Conservation (phyloP, 805 yeast species). For the Candida coquimbonensis region DNA sequence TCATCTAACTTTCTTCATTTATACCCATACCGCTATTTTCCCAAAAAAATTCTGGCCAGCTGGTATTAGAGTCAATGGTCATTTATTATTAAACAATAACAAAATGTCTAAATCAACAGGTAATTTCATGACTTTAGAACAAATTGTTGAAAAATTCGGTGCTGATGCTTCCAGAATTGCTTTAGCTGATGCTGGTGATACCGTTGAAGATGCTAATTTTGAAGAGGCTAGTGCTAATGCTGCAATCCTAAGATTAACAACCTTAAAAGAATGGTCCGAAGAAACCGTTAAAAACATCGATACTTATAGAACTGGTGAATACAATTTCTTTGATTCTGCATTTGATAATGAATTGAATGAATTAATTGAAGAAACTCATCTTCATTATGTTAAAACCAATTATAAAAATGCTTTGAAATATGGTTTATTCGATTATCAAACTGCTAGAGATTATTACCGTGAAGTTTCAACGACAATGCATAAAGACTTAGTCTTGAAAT, state of each 20-base stretch:
- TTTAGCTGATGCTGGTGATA: conserved; percentile 96
- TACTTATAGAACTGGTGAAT: conserved; percentile 46
- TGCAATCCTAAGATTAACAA: conserved; percentile 87
- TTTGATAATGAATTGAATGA: conserved; percentile 91
- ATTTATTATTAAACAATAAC: conserved; percentile 87
- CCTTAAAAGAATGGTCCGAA: conserved; percentile 94
- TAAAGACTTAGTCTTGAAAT: conserved; percentile 69
- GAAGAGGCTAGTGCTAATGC: conserved; percentile 97
- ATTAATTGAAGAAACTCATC: conserved; percentile 66
- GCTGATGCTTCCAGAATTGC: conserved; percentile 98
- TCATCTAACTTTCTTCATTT: conserved; percentile 93
- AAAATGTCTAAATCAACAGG: conserved; percentile 99
- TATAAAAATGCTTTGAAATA: conserved; percentile 85
- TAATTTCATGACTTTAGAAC: conserved; percentile 86
- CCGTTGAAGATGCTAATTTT: conserved; percentile 95
- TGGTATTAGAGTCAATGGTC: conserved; percentile 94
- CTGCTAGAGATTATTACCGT: conserved; percentile 94
- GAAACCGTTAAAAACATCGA: conserved; percentile 50
- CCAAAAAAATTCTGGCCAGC: conserved; percentile 88
- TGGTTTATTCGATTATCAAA: conserved; percentile 91
- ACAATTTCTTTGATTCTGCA: conserved; percentile 72
- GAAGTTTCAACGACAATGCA: conserved; percentile 72
- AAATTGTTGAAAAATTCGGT: conserved; percentile 83
- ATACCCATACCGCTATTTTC: conserved; percentile 89
- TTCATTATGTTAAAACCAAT: conserved; percentile 62